phyloP scores from a whole-genome alignment of 2,329 filamentous ascomycete species.

The Sporothrix euskadiensis region DNA sequence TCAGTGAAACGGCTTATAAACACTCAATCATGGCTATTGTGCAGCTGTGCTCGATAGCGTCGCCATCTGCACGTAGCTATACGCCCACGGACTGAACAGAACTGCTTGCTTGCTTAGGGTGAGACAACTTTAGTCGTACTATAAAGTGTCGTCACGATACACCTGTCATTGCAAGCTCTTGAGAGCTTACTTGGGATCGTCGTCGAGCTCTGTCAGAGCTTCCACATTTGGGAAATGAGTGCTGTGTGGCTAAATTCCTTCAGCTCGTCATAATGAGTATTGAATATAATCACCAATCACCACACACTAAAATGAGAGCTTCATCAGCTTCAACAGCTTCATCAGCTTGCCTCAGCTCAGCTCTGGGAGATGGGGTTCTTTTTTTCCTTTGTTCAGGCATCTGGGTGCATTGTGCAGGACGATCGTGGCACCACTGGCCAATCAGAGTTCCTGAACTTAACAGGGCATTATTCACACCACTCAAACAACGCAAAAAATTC shows the following conservation, averaged over 20 bases:
- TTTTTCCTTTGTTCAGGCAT: slow-evolving; percentile 2
- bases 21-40: too few relatives aligned
- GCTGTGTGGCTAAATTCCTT: not conserved
- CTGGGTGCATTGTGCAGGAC: not conserved
- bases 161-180: not conserved
- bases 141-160: not conserved
- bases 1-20: too few relatives aligned
- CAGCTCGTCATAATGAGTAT: not conserved
- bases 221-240: not conserved
- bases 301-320: not conserved
- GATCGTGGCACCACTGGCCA: not conserved
- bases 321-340: not conserved
- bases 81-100: not conserved
- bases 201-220: not conserved
- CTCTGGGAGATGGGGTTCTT: not conserved
- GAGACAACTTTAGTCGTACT: not conserved
- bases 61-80: not conserved
- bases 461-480: slow-evolving; percentile 19
- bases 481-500: not conserved
- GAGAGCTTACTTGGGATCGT: slow-evolving; percentile 4
- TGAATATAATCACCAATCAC: not conserved
- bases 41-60: too few relatives aligned
- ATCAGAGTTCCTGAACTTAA: slow-evolving; percentile 10
- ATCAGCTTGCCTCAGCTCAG: slow-evolving; percentile 9
- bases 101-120: too few relatives aligned